A percentile compares a stretch with the other conserved stretches of the same genome.
These are phyloP conservation scores for Ceratopteris richardii DNA, from an alignment of 75 land plant species.

Conservation along the genomic window DNA sequence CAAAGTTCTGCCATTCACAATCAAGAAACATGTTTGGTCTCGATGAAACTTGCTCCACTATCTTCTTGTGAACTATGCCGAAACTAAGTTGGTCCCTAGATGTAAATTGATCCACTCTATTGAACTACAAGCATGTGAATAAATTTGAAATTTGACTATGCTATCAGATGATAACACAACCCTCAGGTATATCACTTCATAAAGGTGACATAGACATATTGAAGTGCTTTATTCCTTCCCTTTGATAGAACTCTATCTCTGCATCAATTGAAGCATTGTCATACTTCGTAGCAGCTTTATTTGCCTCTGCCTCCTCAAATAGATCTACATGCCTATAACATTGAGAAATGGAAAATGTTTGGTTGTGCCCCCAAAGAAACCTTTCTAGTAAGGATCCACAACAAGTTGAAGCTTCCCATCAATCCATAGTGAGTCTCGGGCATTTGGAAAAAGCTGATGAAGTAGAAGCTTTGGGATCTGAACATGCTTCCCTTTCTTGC, in stretches of 20 bases:
- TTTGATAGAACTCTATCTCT: slow-evolving; percentile 63
- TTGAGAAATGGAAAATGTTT: slow-evolving; percentile 80
- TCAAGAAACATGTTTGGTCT: slow-evolving; percentile 79
- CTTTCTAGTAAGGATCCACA: no score
- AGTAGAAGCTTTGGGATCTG: no score
- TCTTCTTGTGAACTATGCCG: slow-evolving; percentile 82
- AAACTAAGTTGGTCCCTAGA: slow-evolving; percentile 87
- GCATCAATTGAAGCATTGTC: slow-evolving; percentile 75
- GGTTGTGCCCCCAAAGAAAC: slow-evolving; percentile 76
- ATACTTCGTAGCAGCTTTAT: slow-evolving; percentile 84
- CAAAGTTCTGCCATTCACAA: slow-evolving; percentile 95
- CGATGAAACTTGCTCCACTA: slow-evolving; percentile 51
- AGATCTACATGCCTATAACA: slow-evolving; percentile 82
- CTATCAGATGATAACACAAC: slow-evolving; percentile 78
- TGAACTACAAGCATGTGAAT: slow-evolving; percentile 91
- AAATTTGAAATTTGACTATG: slow-evolving; percentile 85
- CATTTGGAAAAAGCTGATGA: no score
- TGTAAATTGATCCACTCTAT: slow-evolving; percentile 94
- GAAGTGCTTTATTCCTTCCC: slow-evolving; percentile 72
- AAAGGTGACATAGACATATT: slow-evolving; percentile 58
- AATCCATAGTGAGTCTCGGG: no score
- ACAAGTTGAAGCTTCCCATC: no score
- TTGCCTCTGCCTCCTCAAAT: slow-evolving; percentile 85
- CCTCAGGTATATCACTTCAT: slow-evolving; percentile 89
- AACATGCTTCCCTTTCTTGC: no score